These are phyloP conservation scores for Cucumis hystrix DNA, from an alignment of 306 rosid genomes.

Conservation along the genomic window DNA sequence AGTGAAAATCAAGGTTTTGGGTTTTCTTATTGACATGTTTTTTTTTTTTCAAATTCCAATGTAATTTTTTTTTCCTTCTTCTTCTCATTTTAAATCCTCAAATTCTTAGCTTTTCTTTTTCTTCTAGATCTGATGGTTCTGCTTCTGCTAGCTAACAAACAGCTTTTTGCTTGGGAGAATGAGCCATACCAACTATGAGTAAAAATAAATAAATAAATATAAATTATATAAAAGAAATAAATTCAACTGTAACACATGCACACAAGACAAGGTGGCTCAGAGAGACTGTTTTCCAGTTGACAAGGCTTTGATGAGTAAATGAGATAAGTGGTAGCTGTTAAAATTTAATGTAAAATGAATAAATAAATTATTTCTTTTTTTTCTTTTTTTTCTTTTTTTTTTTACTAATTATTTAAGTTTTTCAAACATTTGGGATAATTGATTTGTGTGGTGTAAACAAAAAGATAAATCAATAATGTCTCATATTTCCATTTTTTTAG, in stretches of 20 bases:
- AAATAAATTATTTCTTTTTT: background rate
- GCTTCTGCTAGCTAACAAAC: conserved; percentile 73
- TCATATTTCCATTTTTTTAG: background rate
- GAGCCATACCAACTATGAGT: conserved; percentile 50
- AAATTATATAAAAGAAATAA: background rate
- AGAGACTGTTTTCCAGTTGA: conserved; percentile 5
- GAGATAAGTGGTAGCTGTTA: conserved; percentile 43
- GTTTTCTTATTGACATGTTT: background rate
- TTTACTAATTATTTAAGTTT: background rate
- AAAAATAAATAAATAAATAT: background rate
- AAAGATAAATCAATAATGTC: background rate
- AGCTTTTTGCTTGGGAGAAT: conserved; percentile 82
- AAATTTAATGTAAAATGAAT: background rate
- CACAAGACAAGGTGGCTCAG: conserved; percentile 8
- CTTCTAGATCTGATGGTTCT: conserved; percentile 76
- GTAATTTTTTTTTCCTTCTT: conserved; percentile 22
- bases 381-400: no score
- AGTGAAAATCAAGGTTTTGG: background rate
- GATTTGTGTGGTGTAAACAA: background rate
- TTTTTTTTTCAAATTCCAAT: conserved; percentile 52
- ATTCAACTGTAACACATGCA: conserved; percentile 11
- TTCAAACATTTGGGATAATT: background rate
- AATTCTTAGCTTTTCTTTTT: conserved; percentile 59
- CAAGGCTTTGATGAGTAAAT: conserved; percentile 27
- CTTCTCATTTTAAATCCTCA: background rate